Conservation (phyloP, 1,139 yeast species). For the Debaryomyces coudertii region DNA sequence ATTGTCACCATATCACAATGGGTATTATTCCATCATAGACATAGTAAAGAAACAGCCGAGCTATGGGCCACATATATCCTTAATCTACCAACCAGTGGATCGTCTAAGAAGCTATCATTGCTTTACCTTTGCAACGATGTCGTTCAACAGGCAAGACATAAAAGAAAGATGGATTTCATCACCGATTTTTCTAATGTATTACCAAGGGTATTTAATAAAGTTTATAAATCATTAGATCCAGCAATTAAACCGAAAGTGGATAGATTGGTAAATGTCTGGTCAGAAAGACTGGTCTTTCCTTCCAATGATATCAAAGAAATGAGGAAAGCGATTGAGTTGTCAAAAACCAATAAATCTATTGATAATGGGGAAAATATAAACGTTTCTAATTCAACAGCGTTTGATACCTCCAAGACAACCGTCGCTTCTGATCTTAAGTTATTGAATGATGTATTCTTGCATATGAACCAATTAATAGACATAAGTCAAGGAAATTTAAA, state of each 20-base stretch:
- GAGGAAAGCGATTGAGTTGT: slow-evolving; percentile 34
- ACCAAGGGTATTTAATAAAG: slow-evolving; percentile 37
- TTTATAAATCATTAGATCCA: slow-evolving; percentile 38
- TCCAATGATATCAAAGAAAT: slow-evolving; percentile 47
- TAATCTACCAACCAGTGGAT: slow-evolving; percentile 30
- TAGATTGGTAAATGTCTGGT: slow-evolving; percentile 76
- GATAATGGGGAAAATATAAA: slow-evolving; percentile 8
- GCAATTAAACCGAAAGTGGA: slow-evolving; percentile 57
- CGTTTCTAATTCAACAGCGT: slow-evolving; percentile 10
- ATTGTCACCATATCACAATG: slow-evolving; percentile 84
- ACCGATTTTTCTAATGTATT: slow-evolving; percentile 57
- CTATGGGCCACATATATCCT: slow-evolving; percentile 60
- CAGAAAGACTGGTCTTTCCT: slow-evolving; percentile 62
- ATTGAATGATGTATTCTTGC: slow-evolving; percentile 36
- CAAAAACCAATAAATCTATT: slow-evolving; percentile 15
- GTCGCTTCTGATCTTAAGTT: slow-evolving; percentile 45
- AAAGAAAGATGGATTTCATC: slow-evolving; percentile 61
- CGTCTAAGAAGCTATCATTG: slow-evolving; percentile 55
- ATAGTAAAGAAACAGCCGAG: slow-evolving; percentile 59
- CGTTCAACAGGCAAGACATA: slow-evolving; percentile 77
- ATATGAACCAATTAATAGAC: slow-evolving; percentile 33
- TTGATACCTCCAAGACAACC: slow-evolving; percentile 12
- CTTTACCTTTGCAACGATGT: slow-evolving; percentile 82
- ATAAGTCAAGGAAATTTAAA: slow-evolving; percentile 41
- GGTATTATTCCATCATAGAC: slow-evolving; percentile 78